Percentiles rank a stretch among this genome's conserved stretches.
These are phyloP conservation scores for Syzygium malaccense DNA, from an alignment of 441 rosid species.

Conservation along the genomic window DNA sequence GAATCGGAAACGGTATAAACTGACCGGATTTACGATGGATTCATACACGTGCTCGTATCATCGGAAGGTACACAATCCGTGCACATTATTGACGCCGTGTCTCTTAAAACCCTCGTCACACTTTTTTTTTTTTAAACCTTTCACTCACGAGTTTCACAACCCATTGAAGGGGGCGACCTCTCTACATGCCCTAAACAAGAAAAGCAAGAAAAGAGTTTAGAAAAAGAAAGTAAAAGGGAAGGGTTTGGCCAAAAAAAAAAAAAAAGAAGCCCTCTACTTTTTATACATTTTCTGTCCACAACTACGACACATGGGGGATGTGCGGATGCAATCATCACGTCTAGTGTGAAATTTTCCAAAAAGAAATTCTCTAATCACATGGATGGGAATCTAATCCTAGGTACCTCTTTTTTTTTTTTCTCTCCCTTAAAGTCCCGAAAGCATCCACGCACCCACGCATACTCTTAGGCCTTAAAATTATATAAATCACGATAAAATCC, in stretches of 20 bases:
- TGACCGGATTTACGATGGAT: background rate
- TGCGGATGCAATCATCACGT: background rate
- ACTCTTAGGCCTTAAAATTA: too few relatives aligned
- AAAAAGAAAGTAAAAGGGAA: background rate
- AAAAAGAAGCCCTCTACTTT: background rate
- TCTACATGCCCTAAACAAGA: background rate
- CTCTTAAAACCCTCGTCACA: too few relatives aligned
- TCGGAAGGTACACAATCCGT: background rate
- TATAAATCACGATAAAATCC: background rate
- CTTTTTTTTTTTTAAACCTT: background rate
- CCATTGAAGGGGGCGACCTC: background rate
- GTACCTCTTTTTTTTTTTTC: too few relatives aligned
- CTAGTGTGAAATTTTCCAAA: background rate
- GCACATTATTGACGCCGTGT: fast-evolving
- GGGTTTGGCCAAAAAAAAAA: background rate
- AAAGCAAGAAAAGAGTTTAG: background rate
- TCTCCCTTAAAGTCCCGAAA: background rate
- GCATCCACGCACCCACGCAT: background rate
- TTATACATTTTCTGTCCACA: background rate
- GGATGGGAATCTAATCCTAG: background rate
- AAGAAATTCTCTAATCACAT: background rate
- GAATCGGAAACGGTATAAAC: background rate
- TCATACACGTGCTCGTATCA: background rate
- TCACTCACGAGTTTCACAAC: background rate
- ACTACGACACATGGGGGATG: background rate